A percentile compares a stretch with the other conserved stretches of the same genome.
Conservation (phyloP, 495 filamentous ascomycete species). For the Penicillium taxi region DNA sequence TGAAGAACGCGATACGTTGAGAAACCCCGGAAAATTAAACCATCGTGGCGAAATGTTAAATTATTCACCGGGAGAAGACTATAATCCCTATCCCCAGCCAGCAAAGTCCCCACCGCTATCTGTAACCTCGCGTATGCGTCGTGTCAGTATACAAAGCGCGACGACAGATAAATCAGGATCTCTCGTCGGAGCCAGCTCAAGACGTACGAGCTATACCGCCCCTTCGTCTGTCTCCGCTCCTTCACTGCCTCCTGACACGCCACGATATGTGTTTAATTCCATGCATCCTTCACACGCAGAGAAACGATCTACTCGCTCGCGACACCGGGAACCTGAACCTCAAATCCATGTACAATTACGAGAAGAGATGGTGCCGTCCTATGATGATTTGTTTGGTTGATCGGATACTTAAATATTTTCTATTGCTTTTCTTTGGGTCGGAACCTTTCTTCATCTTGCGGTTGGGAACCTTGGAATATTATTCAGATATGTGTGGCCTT, state of each 20-base stretch:
- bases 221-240: slow-evolving; percentile 24
- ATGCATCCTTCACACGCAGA: slow-evolving; percentile 18
- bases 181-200: slow-evolving; percentile 27
- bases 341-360: too few species aligned
- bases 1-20: slow-evolving; percentile 15
- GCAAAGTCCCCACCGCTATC: slow-evolving; percentile 37
- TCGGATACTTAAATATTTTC: slow-evolving; percentile 1
- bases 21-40: slow-evolving; percentile 4
- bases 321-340: slow-evolving; percentile 17
- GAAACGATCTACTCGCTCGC: slow-evolving; percentile 17
- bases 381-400: slow-evolving; percentile 41
- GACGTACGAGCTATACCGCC: slow-evolving; percentile 34
- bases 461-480: not conserved
- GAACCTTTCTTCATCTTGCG: not conserved
- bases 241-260: slow-evolving; percentile 24
- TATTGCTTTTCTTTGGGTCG: slow-evolving; percentile 1
- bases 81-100: slow-evolving; percentile 17
- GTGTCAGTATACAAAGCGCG: slow-evolving; percentile 29
- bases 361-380: slow-evolving; percentile 36
- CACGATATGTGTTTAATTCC: slow-evolving; percentile 14
- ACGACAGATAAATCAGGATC: slow-evolving; percentile 21
- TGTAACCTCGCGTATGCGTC: slow-evolving; percentile 40
- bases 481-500: too few species aligned
- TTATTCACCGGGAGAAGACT: slow-evolving; percentile 12
- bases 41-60: too few species aligned